phyloP scores from a whole-genome alignment of 1,139 yeast genomes.

The Kodamaea sp. region DNA sequence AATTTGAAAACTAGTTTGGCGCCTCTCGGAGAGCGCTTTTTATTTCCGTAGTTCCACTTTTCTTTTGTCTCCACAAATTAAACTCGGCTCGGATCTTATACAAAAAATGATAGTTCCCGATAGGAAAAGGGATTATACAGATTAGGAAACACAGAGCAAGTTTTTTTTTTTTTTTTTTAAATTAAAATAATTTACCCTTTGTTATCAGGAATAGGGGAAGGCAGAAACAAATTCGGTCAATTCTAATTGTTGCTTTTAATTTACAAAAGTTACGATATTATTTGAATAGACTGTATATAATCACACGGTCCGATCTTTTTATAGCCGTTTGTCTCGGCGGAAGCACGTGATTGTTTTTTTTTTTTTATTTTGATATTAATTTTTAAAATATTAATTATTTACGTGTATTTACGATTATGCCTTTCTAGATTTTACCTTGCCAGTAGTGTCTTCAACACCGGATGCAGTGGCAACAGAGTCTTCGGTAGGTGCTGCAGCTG shows the following conservation, averaged over 20 bases:
- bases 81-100: conserved; percentile 1
- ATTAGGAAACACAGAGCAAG: neutral
- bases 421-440: conserved; percentile 45
- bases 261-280: too few species aligned
- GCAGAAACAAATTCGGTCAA: neutral
- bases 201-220: conserved; percentile 17
- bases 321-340: too few species aligned
- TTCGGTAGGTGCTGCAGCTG: conserved; percentile 11
- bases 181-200: too few species aligned
- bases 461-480: conserved; percentile 11
- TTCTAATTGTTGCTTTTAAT: too few species aligned
- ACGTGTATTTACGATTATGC: conserved; percentile 18
- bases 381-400: neutral
- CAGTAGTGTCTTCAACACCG: conserved; percentile 19
- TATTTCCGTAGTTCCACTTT: too few species aligned
- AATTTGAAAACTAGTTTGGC: too few species aligned
- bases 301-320: too few species aligned
- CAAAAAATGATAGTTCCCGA: neutral
- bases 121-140: too few species aligned
- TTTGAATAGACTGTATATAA: too few species aligned
- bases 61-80: neutral
- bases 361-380: neutral
- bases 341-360: too few species aligned
- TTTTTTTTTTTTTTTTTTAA: too few species aligned
- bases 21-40: too few species aligned